These are phyloP conservation scores for Tuber melanosporum DNA, from an alignment of 495 filamentous ascomycete species.

Conservation along the genomic window DNA sequence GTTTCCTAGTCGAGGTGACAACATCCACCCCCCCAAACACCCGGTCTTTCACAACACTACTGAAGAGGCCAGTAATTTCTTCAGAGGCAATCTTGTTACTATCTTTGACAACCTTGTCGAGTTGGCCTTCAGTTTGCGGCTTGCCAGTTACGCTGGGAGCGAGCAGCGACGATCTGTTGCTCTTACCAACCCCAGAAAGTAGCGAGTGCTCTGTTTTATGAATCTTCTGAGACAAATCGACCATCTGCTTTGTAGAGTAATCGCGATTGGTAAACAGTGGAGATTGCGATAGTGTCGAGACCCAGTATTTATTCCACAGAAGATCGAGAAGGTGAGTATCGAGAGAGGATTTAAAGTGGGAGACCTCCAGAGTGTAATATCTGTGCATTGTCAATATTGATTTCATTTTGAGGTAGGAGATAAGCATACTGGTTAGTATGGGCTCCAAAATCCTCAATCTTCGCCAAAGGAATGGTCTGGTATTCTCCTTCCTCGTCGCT, in stretches of 20 bases:
- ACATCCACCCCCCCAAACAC: slow-evolving; percentile 66
- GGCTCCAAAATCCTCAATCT: slow-evolving; percentile 94
- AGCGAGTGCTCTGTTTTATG: slow-evolving; percentile 49
- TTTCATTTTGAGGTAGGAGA: not conserved
- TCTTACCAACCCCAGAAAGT: slow-evolving; percentile 20
- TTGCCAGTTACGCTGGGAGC: slow-evolving; percentile 10
- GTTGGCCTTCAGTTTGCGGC: slow-evolving; percentile 49
- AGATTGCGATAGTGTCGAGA: slow-evolving; percentile 90
- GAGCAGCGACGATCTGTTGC: slow-evolving; percentile 26
- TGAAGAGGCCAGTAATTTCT: slow-evolving; percentile 77
- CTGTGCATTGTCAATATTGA: slow-evolving; percentile 28
- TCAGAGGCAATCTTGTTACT: slow-evolving; percentile 77
- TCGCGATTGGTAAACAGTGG: slow-evolving; percentile 90
- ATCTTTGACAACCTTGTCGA: slow-evolving; percentile 74
- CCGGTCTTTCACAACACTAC: slow-evolving; percentile 73
- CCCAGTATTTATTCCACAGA: slow-evolving; percentile 99
- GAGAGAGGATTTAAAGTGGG: slow-evolving; percentile 86
- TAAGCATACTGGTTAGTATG: slow-evolving; percentile 55
- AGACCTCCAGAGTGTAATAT: slow-evolving; percentile 87
- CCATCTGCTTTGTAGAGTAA: slow-evolving; percentile 85
- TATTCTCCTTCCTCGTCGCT: slow-evolving; percentile 52
- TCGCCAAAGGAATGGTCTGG: slow-evolving; percentile 77
- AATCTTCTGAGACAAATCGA: slow-evolving; percentile 77
- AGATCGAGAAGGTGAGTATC: slow-evolving; percentile 77
- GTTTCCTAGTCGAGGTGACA: slow-evolving; percentile 9